Percentiles rank a stretch among this genome's conserved stretches.
These are phyloP conservation scores for Clonostachys rosea DNA, from an alignment of 2,329 filamentous ascomycete genomes.

Conservation along the genomic window DNA sequence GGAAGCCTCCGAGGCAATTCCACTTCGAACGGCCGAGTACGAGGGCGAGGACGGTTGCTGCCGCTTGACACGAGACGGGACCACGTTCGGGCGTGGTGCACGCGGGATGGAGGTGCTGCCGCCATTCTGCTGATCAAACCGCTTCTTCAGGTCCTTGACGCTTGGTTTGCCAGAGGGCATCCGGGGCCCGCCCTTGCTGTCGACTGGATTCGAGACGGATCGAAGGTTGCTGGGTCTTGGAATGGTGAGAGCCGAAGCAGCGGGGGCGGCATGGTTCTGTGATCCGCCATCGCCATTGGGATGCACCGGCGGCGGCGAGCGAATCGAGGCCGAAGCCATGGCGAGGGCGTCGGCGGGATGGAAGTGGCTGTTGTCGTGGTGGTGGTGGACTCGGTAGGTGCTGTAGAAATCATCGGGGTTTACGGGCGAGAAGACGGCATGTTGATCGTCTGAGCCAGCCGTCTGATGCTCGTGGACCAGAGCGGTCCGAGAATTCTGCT, in stretches of 20 bases:
- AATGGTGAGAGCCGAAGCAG: constrained; percentile 29
- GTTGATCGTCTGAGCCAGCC: constrained; percentile 12
- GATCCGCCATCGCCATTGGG: constrained; percentile 41
- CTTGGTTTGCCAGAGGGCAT: constrained; percentile 49
- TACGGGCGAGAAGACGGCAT: constrained; percentile 33
- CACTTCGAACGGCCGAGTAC: constrained; percentile 12
- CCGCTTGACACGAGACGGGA: too few relatives aligned
- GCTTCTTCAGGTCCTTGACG: constrained; percentile 75
- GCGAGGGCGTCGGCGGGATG: constrained; percentile 21
- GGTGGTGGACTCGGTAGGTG: constrained; percentile 33
- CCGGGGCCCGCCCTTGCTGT: constrained; percentile 29
- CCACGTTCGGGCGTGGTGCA: constrained; percentile 16
- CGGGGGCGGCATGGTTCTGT: constrained; percentile 36
- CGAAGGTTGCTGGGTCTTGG: constrained; percentile 35
- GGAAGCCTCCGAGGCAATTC: background rate
- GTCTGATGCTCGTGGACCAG: constrained; percentile 6
- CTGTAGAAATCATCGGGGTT: constrained; percentile 54
- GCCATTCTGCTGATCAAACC: constrained; percentile 62
- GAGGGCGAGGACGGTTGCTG: constrained; percentile 18
- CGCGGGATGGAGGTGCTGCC: constrained; percentile 19
- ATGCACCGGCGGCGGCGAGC: constrained; percentile 35
- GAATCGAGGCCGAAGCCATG: constrained; percentile 33
- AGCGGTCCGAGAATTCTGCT: background rate
- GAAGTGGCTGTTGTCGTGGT: constrained; percentile 16
- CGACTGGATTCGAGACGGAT: constrained; percentile 52